Evolutionary conservation across 1,284 basidiomycete species (phyloP).

Genomic region (Naganishia liquefaciens): DNA sequence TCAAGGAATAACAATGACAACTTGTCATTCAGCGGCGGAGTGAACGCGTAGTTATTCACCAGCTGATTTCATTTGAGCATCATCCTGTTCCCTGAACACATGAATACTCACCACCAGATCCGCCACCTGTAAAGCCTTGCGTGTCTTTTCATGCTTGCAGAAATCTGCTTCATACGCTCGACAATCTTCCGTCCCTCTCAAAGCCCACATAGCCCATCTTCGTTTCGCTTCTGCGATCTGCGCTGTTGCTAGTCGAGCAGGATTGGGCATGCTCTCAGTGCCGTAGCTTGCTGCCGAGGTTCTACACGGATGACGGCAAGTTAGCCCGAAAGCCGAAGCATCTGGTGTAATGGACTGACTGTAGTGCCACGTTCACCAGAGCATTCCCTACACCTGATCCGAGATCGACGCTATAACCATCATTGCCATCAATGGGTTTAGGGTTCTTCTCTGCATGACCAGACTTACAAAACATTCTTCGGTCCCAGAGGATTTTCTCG

Average conservation of each 20-base stretch:
- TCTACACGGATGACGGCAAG: background rate
- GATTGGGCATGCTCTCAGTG: conserved; percentile 58
- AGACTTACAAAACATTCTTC: conserved; percentile 47
- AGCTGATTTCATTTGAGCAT: conserved; percentile 39
- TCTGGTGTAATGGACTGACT: conserved; percentile 43
- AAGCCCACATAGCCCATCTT: conserved; percentile 59
- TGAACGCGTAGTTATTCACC: conserved; percentile 62
- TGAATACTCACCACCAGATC: conserved; percentile 57
- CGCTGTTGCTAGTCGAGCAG: conserved; percentile 54
- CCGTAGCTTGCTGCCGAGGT: conserved; percentile 48
- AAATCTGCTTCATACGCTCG: conserved; percentile 59
- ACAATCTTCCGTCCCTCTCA: conserved; percentile 53
- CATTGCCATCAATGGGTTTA: too few species aligned
- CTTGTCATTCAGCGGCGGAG: conserved; percentile 58
- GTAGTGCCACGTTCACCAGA: conserved; percentile 59
- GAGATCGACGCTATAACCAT: conserved; percentile 57
- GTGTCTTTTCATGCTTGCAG: conserved; percentile 48
- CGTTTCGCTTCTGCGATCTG: conserved; percentile 57
- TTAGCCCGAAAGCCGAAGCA: conserved; percentile 40
- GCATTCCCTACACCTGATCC: conserved; percentile 62
- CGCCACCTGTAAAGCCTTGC: conserved; percentile 52
- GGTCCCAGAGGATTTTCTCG: conserved; percentile 47
- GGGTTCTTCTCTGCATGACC: background rate
- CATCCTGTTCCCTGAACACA: background rate
- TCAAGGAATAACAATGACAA: conserved; percentile 61